A percentile compares a stretch with the other conserved stretches of the same genome.
Conservation (phyloP, 2,329 filamentous ascomycete genomes). For the Neofusicoccum cordaticola region DNA sequence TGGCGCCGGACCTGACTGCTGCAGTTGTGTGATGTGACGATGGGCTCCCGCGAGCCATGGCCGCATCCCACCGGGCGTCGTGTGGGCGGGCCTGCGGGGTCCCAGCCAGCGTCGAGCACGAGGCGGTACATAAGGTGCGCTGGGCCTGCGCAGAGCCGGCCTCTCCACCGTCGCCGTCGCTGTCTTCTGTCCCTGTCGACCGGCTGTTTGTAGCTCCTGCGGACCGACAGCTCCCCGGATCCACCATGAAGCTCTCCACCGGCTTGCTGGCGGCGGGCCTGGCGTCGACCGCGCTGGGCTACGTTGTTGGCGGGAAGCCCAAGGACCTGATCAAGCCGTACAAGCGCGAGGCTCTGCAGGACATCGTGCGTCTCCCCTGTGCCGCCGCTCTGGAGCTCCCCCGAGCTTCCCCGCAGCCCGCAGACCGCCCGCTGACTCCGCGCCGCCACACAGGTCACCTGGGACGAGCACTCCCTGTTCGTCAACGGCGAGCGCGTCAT, state of each 20-base stretch:
- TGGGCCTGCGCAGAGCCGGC: no score
- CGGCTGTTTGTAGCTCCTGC: background rate
- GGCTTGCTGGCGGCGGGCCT: slow-evolving; percentile 35
- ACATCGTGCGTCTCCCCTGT: slow-evolving; percentile 48
- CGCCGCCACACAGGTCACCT: slow-evolving; percentile 52
- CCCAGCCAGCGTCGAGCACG: no score
- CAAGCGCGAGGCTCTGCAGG: slow-evolving; percentile 52
- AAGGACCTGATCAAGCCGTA: slow-evolving; percentile 49
- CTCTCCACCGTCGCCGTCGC: background rate
- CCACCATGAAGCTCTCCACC: slow-evolving; percentile 13
- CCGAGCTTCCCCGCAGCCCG: no score
- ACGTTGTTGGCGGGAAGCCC: slow-evolving; percentile 50
- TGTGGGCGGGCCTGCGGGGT: background rate
- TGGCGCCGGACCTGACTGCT: slow-evolving; percentile 1
- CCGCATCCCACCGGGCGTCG: background rate
- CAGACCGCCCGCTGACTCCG: no score
- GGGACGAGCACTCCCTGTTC: slow-evolving; percentile 70
- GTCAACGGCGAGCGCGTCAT: slow-evolving; percentile 68
- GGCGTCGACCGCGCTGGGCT: slow-evolving; percentile 45
- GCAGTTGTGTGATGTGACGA: background rate
- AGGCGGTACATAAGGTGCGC: no score
- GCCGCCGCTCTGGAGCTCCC: background rate
- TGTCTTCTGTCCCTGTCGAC: background rate
- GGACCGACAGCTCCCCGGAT: background rate
- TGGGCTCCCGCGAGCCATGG: background rate